Evolutionary conservation across 306 rosid genomes (phyloP).

Genomic region (Hippophae rhamnoides): DNA sequence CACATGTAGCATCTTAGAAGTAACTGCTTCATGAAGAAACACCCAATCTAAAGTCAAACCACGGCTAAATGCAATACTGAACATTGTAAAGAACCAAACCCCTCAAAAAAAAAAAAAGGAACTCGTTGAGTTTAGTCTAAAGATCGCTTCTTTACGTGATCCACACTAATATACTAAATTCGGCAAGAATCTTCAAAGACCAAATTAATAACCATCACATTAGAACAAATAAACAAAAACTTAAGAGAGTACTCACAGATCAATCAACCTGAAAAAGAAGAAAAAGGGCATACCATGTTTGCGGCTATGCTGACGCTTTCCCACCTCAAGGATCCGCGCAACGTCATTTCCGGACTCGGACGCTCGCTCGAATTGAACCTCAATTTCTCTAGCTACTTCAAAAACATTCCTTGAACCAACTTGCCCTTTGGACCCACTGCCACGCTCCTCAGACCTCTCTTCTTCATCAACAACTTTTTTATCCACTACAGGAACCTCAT

Average conservation of each 20-base stretch:
- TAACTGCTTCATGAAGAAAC: conserved; percentile 36
- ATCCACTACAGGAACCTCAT: conserved; percentile 50
- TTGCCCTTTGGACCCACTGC: conserved; percentile 32
- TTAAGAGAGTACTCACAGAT: neutral
- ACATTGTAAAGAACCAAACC: too few species aligned
- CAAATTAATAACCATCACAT: neutral
- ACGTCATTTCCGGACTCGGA: conserved; percentile 67
- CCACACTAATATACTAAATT: neutral
- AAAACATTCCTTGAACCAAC: conserved; percentile 47
- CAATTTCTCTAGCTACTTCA: conserved; percentile 68
- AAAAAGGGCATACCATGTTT: conserved; percentile 32
- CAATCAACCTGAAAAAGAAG: neutral
- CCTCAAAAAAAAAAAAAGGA: conserved; percentile 7
- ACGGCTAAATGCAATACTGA: conserved; percentile 6
- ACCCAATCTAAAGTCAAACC: conserved; percentile 15
- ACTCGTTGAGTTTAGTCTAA: neutral
- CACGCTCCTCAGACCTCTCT: conserved; percentile 40
- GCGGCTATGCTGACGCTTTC: conserved; percentile 52
- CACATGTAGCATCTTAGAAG: conserved; percentile 61
- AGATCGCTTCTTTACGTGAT: neutral
- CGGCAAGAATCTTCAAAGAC: neutral
- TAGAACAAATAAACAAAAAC: conserved; percentile 4
- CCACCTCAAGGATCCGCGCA: conserved; percentile 70
- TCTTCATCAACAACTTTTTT: conserved; percentile 62
- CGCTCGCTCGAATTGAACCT: conserved; percentile 66